Conservation (phyloP, 1,284 basidiomycete species). For the Abortiporus biennis region DNA sequence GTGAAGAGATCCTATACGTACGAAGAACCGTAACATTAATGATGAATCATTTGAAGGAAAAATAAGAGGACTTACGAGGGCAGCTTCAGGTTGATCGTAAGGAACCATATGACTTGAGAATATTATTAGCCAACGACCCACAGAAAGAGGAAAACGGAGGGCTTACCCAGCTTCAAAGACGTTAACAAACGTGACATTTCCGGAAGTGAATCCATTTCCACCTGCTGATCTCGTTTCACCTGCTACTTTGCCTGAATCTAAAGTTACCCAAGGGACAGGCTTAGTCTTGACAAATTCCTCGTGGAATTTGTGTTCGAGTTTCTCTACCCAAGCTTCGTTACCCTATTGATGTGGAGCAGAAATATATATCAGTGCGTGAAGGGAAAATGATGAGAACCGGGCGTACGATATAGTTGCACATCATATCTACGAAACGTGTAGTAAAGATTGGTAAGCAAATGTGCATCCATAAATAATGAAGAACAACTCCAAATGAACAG, state of each 20-base stretch:
- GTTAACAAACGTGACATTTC: conserved; percentile 48
- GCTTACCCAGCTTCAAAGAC: conserved; percentile 47
- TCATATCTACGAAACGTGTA: conserved; percentile 54
- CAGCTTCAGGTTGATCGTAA: conserved; percentile 76
- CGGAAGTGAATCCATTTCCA: conserved; percentile 33
- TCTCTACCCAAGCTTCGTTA: conserved; percentile 66
- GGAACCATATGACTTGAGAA: conserved; percentile 67
- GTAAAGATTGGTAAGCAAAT: no score
- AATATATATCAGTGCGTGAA: conserved; percentile 3
- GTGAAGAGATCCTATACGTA: conserved; percentile 38
- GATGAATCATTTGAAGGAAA: not conserved
- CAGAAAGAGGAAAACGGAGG: conserved; percentile 5
- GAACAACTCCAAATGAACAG: no score
- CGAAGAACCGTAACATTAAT: not conserved
- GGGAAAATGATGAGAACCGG: conserved; percentile 16
- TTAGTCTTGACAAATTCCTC: conserved; percentile 53
- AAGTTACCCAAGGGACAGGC: conserved; percentile 36
- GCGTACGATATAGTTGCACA: conserved; percentile 72
- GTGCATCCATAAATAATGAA: no score
- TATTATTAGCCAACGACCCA: not conserved
- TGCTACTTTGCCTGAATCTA: conserved; percentile 28
- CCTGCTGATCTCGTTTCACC: conserved; percentile 39
- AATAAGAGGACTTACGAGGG: conserved; percentile 30
- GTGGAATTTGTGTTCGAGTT: conserved; percentile 55
- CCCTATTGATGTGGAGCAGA: conserved; percentile 36